Evolutionary conservation across 1,284 basidiomycete species (phyloP), one percentile per base, ranked within the genome.

Genomic region (Apiotrichum brassicae): DNA sequence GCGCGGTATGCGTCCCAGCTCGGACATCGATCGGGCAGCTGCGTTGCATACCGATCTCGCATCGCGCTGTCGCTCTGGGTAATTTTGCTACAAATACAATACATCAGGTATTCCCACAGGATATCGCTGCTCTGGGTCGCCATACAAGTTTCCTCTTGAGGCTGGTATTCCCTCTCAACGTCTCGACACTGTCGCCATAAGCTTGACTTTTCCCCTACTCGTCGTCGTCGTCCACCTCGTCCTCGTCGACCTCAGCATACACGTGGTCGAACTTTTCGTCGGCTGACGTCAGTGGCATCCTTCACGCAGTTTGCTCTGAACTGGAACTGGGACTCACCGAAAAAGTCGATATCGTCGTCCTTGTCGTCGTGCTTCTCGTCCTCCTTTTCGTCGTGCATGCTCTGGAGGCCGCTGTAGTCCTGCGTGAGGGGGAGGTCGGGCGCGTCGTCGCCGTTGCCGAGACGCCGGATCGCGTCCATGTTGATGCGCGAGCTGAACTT

Each of bases 401-500:
- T 40, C 48, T 61, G 36, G 14, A 64, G 40, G 1, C 58, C 60
- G 18, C 37, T n/a, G 23, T 48, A 47, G 18, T 45, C 32, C n/a
- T n/a, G 14, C 33, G 32, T 26, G 36, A 46, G 46, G 16, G 45
- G 38, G 28, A 47, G 7, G 14, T 48, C 57, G 20, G 38, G 41
- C 25, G 32, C 48, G 28, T 54, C 51, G 20, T 33, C 38, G 22
- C 45, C 49, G n/a, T 34, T 41, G 5, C 59, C 61, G 2, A 70
- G 50, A n/a, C 44, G 49, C 16, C 59, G 53, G 11, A 68, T 52
- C 3, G 59, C 61, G 38, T 58, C 63, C 44, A 63, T 66, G 51
- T 71, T 68, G 57, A 71, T 57, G 23, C 68, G 52, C 12, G 50
- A 50, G n/a, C 66, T 66, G 45, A 70, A 67, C 48, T 68, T 66